Evolutionary conservation across 2,329 filamentous ascomycete species (phyloP).

Genomic region (Aspergillus sp.): DNA sequence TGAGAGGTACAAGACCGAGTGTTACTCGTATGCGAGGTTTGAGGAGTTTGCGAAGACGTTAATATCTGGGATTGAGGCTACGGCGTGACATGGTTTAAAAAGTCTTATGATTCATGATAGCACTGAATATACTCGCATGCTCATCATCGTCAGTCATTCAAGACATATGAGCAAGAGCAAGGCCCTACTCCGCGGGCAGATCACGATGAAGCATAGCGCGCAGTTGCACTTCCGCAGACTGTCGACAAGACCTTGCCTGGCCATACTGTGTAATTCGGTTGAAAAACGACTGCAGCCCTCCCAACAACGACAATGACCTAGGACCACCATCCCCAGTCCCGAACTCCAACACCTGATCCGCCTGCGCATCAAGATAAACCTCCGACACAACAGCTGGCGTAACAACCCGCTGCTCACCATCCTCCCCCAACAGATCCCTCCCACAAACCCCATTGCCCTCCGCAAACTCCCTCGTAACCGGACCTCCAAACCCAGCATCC

Average conservation of each 20-base stretch:
- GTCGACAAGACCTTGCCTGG: constrained; percentile 13
- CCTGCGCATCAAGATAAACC: constrained; percentile 31
- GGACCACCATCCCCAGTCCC: background rate
- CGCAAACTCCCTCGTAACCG: constrained; percentile 21
- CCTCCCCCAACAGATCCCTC: constrained; percentile 24
- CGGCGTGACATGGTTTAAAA: background rate
- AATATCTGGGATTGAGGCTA: constrained; percentile 21
- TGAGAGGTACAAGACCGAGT: constrained; percentile 35
- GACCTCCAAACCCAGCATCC: constrained; percentile 2
- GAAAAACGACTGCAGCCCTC: constrained; percentile 29
- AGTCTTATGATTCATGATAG: background rate
- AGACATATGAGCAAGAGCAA: background rate
- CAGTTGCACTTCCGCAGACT: constrained; percentile 31
- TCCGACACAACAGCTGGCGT: constrained; percentile 36
- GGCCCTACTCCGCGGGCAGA: background rate
- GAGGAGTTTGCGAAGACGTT: constrained; percentile 35
- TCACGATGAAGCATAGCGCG: constrained; percentile 30
- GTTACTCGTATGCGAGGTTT: constrained; percentile 38
- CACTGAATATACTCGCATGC: background rate
- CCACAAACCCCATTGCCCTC: constrained; percentile 20
- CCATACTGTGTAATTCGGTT: constrained; percentile 26
- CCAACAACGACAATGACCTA: constrained; percentile 9
- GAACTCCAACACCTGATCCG: constrained; percentile 9
- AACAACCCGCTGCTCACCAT: constrained; percentile 16
- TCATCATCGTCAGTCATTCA: no score